Percentiles rank a stretch among this genome's conserved stretches.
Conservation (phyloP, 2,329 filamentous ascomycete species). For the Huntiella omanensis region DNA sequence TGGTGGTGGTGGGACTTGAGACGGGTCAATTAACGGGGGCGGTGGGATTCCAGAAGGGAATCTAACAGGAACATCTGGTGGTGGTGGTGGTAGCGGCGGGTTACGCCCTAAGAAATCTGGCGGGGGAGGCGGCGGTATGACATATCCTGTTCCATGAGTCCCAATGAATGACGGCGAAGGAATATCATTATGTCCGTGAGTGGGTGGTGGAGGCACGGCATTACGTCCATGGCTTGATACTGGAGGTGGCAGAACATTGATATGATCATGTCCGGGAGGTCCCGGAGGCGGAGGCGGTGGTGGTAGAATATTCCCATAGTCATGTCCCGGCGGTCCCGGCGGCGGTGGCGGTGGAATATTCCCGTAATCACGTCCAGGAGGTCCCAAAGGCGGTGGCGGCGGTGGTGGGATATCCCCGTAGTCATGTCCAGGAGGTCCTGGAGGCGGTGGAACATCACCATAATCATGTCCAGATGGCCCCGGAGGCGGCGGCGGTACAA, state of each 20-base stretch:
- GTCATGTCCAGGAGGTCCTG: background rate
- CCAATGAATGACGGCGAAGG: too few species aligned
- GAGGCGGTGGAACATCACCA: background rate
- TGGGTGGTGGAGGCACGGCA: background rate
- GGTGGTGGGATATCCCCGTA: background rate
- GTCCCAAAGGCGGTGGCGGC: background rate
- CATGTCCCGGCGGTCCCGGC: background rate
- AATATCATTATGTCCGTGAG: too few species aligned
- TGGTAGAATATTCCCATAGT: background rate
- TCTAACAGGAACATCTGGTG: background rate
- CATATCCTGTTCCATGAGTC: too few species aligned
- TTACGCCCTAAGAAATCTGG: background rate
- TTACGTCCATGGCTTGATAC: too few species aligned
- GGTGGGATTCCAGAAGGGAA: background rate
- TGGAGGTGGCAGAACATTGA: too few species aligned
- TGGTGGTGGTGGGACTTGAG: background rate
- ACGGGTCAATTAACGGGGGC: background rate
- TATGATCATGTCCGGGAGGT: background rate
- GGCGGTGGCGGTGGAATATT: background rate
- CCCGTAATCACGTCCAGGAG: background rate
- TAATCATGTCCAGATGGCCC: background rate
- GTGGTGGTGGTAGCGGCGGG: background rate
- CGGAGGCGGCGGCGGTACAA: background rate
- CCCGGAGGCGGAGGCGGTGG: constrained; percentile 1
- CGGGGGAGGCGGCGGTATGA: too few species aligned